phyloP scores from a whole-genome alignment of 225 moss, liverwort and hornwort genomes.

The Asterella californica region DNA sequence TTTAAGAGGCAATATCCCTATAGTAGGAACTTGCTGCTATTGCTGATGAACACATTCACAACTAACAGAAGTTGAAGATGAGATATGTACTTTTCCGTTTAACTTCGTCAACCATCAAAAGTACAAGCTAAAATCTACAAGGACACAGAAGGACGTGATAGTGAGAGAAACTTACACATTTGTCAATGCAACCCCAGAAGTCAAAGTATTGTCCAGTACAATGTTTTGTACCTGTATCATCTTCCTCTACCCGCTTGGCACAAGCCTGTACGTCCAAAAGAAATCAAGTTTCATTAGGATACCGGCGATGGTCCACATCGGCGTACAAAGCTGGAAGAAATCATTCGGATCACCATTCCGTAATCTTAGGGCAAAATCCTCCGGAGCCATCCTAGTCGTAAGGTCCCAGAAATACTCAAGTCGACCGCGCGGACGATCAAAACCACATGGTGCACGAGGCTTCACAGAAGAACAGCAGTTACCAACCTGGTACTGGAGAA shows the following conservation, averaged over 20 bases:
- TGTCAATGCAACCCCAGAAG: slow-evolving; percentile 88
- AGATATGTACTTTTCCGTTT: neutral
- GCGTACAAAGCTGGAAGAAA: neutral
- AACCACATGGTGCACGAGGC: neutral
- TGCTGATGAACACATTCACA: neutral
- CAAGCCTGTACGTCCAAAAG: slow-evolving; percentile 50
- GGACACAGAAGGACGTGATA: neutral
- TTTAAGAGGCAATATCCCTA: neutral
- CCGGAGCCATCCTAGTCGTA: no score
- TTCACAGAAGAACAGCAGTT: neutral
- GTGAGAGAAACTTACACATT: slow-evolving; percentile 56
- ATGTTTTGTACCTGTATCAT: slow-evolving; percentile 57
- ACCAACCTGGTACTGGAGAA: slow-evolving; percentile 62
- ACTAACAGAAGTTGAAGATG: no score
- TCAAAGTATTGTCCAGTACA: slow-evolving; percentile 93
- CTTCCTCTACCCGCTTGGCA: slow-evolving; percentile 59
- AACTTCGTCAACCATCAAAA: neutral
- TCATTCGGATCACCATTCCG: no score
- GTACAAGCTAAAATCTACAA: neutral
- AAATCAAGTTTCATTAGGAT: neutral
- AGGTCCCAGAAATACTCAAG: neutral
- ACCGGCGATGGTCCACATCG: neutral
- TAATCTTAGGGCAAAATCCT: neutral
- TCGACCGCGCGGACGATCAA: neutral
- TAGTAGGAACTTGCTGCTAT: no score